phyloP scores from a whole-genome alignment of 2,329 filamentous ascomycete species.

The Fusarium drepaniforme region DNA sequence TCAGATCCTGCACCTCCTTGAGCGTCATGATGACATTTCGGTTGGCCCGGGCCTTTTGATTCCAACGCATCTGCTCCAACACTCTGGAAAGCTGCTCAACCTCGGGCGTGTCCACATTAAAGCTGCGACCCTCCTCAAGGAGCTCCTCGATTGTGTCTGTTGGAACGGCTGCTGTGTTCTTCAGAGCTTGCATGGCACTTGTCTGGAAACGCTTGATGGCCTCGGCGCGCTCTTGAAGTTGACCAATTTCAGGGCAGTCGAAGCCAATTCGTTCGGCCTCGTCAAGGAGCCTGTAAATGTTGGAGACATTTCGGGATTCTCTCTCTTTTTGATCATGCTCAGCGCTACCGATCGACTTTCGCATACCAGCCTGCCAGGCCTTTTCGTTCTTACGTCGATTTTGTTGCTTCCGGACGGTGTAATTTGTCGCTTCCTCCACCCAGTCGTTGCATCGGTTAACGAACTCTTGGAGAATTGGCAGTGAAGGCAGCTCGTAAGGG shows the following conservation, averaged over 20 bases:
- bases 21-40: slow-evolving; percentile 77
- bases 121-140: slow-evolving; percentile 88
- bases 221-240: slow-evolving; percentile 86
- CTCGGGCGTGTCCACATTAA: slow-evolving; percentile 93
- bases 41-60: slow-evolving; percentile 77
- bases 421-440: slow-evolving; percentile 96
- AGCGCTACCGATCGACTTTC: slow-evolving; percentile 72
- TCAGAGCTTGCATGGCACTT: slow-evolving; percentile 77
- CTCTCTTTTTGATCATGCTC: slow-evolving; percentile 80
- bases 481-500: slow-evolving; percentile 86
- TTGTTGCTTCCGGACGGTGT: slow-evolving; percentile 97
- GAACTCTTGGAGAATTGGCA: slow-evolving; percentile 86
- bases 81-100: slow-evolving; percentile 84
- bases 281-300: slow-evolving; percentile 85
- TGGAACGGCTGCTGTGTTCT: slow-evolving; percentile 72
- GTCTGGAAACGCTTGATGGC: slow-evolving; percentile 88
- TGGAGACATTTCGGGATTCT: slow-evolving; percentile 88
- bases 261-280: slow-evolving; percentile 91
- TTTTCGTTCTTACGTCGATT: slow-evolving; percentile 96
- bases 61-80: slow-evolving; percentile 90
- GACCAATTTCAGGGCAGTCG: slow-evolving; percentile 90
- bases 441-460: slow-evolving; percentile 98
- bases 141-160: slow-evolving; percentile 87
- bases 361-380: slow-evolving; percentile 79
- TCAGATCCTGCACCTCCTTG: slow-evolving; percentile 82